Evolutionary conservation across 331 rosid species (phyloP).

Genomic region (Malus hybrid): DNA sequence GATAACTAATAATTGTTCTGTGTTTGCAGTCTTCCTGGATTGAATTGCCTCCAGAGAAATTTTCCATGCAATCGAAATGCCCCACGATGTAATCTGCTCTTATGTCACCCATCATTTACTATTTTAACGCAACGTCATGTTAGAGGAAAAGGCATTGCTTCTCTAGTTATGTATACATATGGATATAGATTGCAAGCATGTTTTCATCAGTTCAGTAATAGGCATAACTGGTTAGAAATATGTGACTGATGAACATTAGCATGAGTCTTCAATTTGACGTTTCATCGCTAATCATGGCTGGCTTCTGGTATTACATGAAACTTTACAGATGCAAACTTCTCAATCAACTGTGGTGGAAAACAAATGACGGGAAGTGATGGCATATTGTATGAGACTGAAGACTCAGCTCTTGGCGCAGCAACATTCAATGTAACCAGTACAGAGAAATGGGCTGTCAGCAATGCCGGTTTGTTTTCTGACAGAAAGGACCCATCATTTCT

Average conservation of each 20-base stretch:
- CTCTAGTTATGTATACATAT: not conserved
- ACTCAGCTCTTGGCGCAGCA: conserved; percentile 16
- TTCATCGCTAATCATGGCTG: not conserved
- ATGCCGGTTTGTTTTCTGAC: conserved; percentile 30
- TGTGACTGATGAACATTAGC: not conserved
- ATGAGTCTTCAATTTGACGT: not conserved
- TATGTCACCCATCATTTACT: not conserved
- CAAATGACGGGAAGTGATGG: conserved; percentile 23
- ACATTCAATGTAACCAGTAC: conserved; percentile 48
- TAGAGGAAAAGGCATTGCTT: not conserved
- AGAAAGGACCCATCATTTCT: not conserved
- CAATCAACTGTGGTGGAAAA: conserved; percentile 73
- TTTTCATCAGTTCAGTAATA: not conserved
- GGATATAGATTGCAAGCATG: not conserved
- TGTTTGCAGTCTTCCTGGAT: conserved; percentile 11
- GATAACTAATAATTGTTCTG: not conserved
- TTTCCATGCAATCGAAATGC: conserved; percentile 17
- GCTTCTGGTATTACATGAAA: not conserved
- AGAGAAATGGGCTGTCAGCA: conserved; percentile 67
- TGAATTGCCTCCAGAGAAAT: conserved; percentile 24
- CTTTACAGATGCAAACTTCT: conserved; percentile 52
- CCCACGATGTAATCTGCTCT: conserved; percentile 12
- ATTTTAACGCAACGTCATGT: not conserved
- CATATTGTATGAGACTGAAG: not conserved
- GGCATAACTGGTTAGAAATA: not conserved